phyloP scores from a whole-genome alignment of 345 rosid genomes.

The Zanthoxylum bungeanum region DNA sequence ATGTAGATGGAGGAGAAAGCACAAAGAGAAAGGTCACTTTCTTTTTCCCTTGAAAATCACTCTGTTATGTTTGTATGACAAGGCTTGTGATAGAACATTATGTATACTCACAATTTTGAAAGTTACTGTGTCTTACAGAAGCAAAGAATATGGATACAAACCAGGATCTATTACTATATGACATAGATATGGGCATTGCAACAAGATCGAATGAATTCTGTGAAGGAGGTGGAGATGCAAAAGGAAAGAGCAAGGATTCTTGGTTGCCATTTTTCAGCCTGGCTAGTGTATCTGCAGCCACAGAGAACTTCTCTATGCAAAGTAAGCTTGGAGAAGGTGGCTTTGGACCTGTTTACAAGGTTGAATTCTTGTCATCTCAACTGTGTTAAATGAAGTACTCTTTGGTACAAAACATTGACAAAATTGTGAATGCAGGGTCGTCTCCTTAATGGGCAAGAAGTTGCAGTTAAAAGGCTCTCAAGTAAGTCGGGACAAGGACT shows the following conservation, averaged over 20 bases:
- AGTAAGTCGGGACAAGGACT: conserved; percentile 31
- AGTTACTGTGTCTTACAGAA: too few species aligned
- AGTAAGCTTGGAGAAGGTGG: conserved; percentile 42
- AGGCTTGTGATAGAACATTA: too few species aligned
- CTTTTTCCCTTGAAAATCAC: too few species aligned
- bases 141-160: not conserved
- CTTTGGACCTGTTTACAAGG: conserved; percentile 30
- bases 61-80: too few species aligned
- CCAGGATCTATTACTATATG: conserved; percentile 20
- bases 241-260: not conserved
- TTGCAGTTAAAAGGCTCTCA: conserved; percentile 42
- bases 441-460: conserved; percentile 24
- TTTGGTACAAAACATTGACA: not conserved
- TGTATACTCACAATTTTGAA: too few species aligned
- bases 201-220: not conserved
- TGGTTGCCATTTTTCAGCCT: conserved; percentile 25
- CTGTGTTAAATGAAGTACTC: too few species aligned
- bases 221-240: not conserved
- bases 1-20: too few species aligned
- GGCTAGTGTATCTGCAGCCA: conserved; percentile 19
- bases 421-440: conserved; percentile 14
- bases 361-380: not conserved
- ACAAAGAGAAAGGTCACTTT: too few species aligned
- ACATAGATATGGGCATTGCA: conserved; percentile 1
- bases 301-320: conserved; percentile 18